These are phyloP conservation scores for Paecilomyces sp. DNA, from an alignment of 2,329 filamentous ascomycete species.

Conservation along the genomic window DNA sequence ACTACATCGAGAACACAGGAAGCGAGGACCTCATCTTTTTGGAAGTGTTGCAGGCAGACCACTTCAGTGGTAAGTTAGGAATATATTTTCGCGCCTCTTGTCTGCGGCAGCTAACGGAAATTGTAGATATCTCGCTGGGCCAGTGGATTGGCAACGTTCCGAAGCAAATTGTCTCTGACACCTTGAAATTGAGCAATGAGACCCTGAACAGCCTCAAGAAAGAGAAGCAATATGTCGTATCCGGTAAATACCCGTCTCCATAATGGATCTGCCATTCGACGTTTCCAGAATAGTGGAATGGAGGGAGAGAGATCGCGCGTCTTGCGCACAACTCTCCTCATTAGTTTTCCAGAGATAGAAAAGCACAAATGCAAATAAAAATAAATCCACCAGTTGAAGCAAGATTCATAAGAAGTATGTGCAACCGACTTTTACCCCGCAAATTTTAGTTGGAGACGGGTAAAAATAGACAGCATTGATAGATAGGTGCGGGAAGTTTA, in stretches of 20 bases:
- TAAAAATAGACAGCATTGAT: not conserved
- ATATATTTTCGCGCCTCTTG: conserved; percentile 18
- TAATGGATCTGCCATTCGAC: not conserved
- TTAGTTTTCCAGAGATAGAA: too few relatives aligned
- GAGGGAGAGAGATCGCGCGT: too few relatives aligned
- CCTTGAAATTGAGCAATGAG: conserved; percentile 38
- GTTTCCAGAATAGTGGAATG: not conserved
- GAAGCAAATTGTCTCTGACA: conserved; percentile 52
- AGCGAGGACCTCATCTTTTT: conserved; percentile 70
- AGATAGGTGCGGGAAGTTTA: not conserved
- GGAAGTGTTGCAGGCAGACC: conserved; percentile 65
- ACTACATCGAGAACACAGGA: conserved; percentile 72
- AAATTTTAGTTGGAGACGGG: too few relatives aligned
- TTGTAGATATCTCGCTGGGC: conserved; percentile 39
- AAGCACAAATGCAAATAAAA: too few relatives aligned
- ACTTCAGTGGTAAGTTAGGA: conserved; percentile 43
- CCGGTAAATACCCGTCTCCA: conserved; percentile 11
- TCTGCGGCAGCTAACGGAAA: conserved; percentile 4
- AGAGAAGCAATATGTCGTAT: conserved; percentile 40
- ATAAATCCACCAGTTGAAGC: too few relatives aligned
- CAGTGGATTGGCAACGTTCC: conserved; percentile 48
- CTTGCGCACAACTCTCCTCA: too few relatives aligned
- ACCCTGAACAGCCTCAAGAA: conserved; percentile 35
- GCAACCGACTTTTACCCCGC: too few relatives aligned
- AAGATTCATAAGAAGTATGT: too few relatives aligned